Base-by-base conservation (phyloP, 805 yeast species). In the Ogataea minuta region DNA sequence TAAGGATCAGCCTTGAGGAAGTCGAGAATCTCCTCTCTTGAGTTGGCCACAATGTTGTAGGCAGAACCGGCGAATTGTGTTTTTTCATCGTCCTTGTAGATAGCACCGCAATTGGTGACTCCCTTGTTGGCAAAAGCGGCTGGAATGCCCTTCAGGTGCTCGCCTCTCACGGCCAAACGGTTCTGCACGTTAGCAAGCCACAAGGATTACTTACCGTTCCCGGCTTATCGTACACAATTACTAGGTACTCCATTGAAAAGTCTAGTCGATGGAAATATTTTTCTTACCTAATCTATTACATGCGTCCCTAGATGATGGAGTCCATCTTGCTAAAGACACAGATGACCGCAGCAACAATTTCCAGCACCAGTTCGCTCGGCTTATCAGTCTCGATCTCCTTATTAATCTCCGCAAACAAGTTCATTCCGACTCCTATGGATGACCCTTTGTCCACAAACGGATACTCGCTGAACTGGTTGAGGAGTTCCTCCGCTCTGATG, bases 291-390 rank as follows among this genome's bases (percentile, higher is more conserved):
- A 32, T 39, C 42, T 39, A 39, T 39, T 39, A 33, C 30, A 28
- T 28, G 11, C 14, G 27, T 17, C 20, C 19, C 63, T 68, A 88
- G 60, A 89, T 72, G 44, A 90, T 76, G 41, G 95, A 79, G 65
- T 93, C 99, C 85, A 93, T 84, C 64, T 89, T 82, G 11, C 96
- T 77, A 62, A 90, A 91, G 6, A 91, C 95, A 54, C 82, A 78
- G 44, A 90, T 69, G 26, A 93, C 96, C 33, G 96, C 98, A 17
- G 98, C 96, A 41, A 93, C 73, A 35, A 90, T 82, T 66, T 93
- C 99, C 48, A 91, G 62, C 53, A 78, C 84, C 50, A 88, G 71
- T 36, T 83, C 93, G 50, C 63, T 61, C 3, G 70, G 67, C 10
- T 69, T 60, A 50, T 71, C 68, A 20, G 52, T 53, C 41, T 76